These are phyloP conservation scores for Dendrocalamus latiflorus DNA, from an alignment of 202 grass and related monocot species.

Conservation along the genomic window DNA sequence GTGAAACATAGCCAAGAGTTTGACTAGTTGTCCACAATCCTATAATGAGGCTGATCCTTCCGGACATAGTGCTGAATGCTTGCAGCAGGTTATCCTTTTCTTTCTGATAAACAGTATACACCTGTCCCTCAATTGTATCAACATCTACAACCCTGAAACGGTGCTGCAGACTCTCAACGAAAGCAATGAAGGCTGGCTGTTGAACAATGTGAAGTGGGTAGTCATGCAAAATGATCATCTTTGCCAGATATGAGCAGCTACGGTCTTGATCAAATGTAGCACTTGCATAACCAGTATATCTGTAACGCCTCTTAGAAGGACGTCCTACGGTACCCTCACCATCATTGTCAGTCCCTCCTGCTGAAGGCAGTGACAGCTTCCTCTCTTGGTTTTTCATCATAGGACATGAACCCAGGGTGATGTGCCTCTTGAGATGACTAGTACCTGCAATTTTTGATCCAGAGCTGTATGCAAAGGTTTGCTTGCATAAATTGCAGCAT, in stretches of 20 bases:
- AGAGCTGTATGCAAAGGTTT: slow-evolving; percentile 94
- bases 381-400: slow-evolving; percentile 71
- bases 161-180: slow-evolving; percentile 77
- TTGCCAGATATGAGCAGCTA: slow-evolving; percentile 63
- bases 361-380: slow-evolving; percentile 26
- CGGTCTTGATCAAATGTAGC: slow-evolving; percentile 84
- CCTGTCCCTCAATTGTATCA: slow-evolving; percentile 62
- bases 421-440: slow-evolving; percentile 96
- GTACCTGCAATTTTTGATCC: slow-evolving; percentile 92
- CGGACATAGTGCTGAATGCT: slow-evolving; percentile 49
- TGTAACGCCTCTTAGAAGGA: slow-evolving; percentile 69
- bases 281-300: slow-evolving; percentile 67
- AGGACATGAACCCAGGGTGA: slow-evolving; percentile 79
- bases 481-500: slow-evolving; percentile 95
- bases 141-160: slow-evolving; percentile 70
- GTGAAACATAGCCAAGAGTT: slow-evolving; percentile 86
- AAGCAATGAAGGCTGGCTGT: slow-evolving; percentile 60
- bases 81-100: slow-evolving; percentile 67
- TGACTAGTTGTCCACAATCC: slow-evolving; percentile 91
- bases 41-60: slow-evolving; percentile 86
- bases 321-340: slow-evolving; percentile 43
- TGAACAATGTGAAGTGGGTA: slow-evolving; percentile 94
- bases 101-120: slow-evolving; percentile 74
- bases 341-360: slow-evolving; percentile 55
- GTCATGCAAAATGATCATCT: slow-evolving; percentile 91